These are phyloP conservation scores for Calonectria ilicicola DNA, from an alignment of 2,329 filamentous ascomycete species.

Conservation along the genomic window DNA sequence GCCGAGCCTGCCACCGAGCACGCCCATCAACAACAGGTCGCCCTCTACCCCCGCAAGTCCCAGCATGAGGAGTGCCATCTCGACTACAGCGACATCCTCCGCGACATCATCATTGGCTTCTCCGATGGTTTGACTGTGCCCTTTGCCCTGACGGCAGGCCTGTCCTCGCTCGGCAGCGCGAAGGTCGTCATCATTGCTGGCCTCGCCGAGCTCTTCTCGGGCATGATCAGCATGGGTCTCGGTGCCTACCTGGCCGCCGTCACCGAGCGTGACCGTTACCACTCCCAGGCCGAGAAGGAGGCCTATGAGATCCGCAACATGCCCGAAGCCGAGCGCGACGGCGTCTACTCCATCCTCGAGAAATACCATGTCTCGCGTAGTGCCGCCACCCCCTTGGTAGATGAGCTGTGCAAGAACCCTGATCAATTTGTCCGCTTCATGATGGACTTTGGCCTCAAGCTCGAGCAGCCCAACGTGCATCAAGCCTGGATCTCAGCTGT, in stretches of 20 bases:
- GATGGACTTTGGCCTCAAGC: constrained; percentile 68
- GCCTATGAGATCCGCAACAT: constrained; percentile 54
- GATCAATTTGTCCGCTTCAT: constrained; percentile 67
- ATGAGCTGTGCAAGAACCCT: constrained; percentile 60
- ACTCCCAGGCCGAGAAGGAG: constrained; percentile 61
- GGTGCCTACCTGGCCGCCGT: constrained; percentile 78
- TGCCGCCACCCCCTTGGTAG: constrained; percentile 59
- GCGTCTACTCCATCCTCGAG: constrained; percentile 63
- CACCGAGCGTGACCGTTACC: constrained; percentile 65
- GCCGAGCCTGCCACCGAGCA: constrained; percentile 46
- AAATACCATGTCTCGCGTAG: constrained; percentile 60
- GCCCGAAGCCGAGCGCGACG: constrained; percentile 59
- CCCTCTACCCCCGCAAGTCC: constrained; percentile 38
- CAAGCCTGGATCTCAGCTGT: constrained; percentile 67
- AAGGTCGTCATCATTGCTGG: constrained; percentile 78
- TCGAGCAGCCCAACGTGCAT: constrained; percentile 58
- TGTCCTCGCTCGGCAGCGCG: constrained; percentile 74
- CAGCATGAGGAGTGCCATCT: constrained; percentile 43
- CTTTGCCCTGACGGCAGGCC: constrained; percentile 81
- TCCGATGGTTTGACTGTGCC: constrained; percentile 84
- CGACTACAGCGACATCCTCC: constrained; percentile 60
- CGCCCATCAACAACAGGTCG: constrained; percentile 37
- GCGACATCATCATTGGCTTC: constrained; percentile 80
- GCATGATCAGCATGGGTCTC: constrained; percentile 82
- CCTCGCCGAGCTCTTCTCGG: constrained; percentile 80